Evolutionary conservation across 768 basidiomycete species (phyloP).

Genomic region (Suillus brevipes): DNA sequence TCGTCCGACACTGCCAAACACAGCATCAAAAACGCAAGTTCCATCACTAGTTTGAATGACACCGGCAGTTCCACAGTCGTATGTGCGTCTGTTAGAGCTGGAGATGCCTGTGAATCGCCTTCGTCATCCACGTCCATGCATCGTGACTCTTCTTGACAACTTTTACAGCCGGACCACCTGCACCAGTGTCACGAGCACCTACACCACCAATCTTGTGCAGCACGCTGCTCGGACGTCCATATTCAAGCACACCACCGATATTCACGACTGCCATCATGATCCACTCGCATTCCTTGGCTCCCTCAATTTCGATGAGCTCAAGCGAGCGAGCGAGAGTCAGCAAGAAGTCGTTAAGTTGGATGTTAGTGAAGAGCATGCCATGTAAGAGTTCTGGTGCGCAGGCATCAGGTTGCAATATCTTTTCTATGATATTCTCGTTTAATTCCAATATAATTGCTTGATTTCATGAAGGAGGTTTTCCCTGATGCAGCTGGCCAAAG

Average conservation of each 20-base stretch:
- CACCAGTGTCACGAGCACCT: too few relatives aligned
- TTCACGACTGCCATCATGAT: slow-evolving; percentile 94
- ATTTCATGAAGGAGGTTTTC: too few relatives aligned
- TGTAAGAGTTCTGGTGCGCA: slow-evolving; percentile 81
- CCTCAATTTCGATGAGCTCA: slow-evolving; percentile 82
- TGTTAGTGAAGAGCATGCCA: slow-evolving; percentile 96
- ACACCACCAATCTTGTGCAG: too few relatives aligned
- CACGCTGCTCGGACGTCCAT: too few relatives aligned
- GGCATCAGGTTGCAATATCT: slow-evolving; percentile 69
- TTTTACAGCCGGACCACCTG: too few relatives aligned
- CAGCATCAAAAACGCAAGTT: slow-evolving; percentile 79
- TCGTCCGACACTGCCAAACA: too few relatives aligned
- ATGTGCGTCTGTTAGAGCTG: neutral
- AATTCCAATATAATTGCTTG: too few relatives aligned
- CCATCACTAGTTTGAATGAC: slow-evolving; percentile 70
- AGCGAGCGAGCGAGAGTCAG: slow-evolving; percentile 80
- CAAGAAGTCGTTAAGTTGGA: slow-evolving; percentile 89
- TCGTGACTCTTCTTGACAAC: too few relatives aligned
- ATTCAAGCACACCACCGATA: slow-evolving; percentile 52
- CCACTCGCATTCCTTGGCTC: slow-evolving; percentile 85
- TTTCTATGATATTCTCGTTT: too few relatives aligned
- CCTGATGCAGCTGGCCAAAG: too few relatives aligned
- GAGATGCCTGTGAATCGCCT: too few relatives aligned
- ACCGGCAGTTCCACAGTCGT: slow-evolving; percentile 51
- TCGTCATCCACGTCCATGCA: too few relatives aligned